Evolutionary conservation across 768 basidiomycete genomes (phyloP).

Genomic region (Scleroderma bovista): DNA sequence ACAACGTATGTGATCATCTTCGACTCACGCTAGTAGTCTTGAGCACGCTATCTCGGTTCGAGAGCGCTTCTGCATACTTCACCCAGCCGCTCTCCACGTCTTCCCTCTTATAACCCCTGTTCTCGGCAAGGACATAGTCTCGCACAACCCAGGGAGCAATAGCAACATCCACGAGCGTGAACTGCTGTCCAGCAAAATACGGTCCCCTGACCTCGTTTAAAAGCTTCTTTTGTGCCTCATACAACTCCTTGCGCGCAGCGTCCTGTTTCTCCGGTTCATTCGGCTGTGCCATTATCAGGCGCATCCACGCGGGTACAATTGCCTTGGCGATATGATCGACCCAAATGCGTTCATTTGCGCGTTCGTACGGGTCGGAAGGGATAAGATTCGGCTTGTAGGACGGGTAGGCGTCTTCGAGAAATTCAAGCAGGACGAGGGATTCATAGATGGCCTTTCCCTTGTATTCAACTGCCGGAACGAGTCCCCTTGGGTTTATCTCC

Average conservation of each 20-base stretch:
- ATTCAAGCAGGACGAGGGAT: conserved; percentile 58
- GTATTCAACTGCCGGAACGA: conserved; percentile 57
- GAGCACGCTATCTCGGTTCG: conserved; percentile 40
- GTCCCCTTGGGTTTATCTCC: conserved; percentile 62
- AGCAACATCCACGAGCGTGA: conserved; percentile 48
- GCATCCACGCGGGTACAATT: conserved; percentile 47
- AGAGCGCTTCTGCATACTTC: conserved; percentile 38
- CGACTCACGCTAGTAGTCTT: conserved; percentile 39
- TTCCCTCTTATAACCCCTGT: conserved; percentile 42
- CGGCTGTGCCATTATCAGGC: conserved; percentile 35
- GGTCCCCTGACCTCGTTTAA: conserved; percentile 39
- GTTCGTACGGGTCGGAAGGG: conserved; percentile 45
- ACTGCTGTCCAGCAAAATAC: conserved; percentile 52
- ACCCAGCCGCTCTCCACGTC: conserved; percentile 42
- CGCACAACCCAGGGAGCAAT: conserved; percentile 52
- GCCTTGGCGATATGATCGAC: conserved; percentile 50
- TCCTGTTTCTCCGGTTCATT: conserved; percentile 31
- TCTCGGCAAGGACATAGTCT: conserved; percentile 44
- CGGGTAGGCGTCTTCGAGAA: conserved; percentile 56
- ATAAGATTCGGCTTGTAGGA: conserved; percentile 40
- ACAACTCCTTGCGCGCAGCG: conserved; percentile 32
- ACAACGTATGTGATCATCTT: not conserved
- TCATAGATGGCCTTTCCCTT: conserved; percentile 54
- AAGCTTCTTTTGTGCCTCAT: conserved; percentile 32
- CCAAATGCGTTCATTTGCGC: conserved; percentile 52